Percentiles rank a stretch among this genome's conserved stretches.
Conservation (phyloP, 768 basidiomycete genomes). For the Phylloporus scabripes region DNA sequence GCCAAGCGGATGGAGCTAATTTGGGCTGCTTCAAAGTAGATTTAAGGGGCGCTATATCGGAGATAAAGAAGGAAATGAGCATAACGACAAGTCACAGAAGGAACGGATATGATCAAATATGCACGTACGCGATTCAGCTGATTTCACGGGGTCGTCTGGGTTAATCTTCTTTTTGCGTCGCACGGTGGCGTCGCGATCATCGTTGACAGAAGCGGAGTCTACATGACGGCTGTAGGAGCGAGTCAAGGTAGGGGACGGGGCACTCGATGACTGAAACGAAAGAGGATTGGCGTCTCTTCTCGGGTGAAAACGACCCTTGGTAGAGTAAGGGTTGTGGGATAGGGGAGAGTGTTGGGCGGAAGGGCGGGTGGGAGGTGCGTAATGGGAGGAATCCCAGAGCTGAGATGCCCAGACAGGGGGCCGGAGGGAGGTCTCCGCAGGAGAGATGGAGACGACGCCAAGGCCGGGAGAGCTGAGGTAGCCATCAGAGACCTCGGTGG, state of each 20-base stretch:
- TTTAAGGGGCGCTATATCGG: conserved; percentile 55
- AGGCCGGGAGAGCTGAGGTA: conserved; percentile 37
- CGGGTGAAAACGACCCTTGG: conserved; percentile 35
- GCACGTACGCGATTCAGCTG: conserved; percentile 45
- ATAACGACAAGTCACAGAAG: conserved; percentile 25
- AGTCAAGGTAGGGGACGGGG: conserved; percentile 53
- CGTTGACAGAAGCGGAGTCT: conserved; percentile 54
- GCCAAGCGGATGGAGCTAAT: conserved; percentile 92
- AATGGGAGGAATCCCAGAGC: conserved; percentile 52
- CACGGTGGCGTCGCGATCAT: conserved; percentile 72
- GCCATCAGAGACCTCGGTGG: conserved; percentile 49
- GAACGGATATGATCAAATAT: conserved; percentile 26
- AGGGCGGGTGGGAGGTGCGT: conserved; percentile 40
- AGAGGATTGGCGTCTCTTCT: conserved; percentile 41
- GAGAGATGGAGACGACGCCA: conserved; percentile 52
- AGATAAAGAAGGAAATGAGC: conserved; percentile 24
- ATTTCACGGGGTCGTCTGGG: conserved; percentile 34
- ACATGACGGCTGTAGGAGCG: conserved; percentile 63
- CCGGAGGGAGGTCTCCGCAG: conserved; percentile 52
- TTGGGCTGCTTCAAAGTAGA: conserved; percentile 83
- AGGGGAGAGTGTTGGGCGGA: conserved; percentile 45
- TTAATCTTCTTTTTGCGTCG: conserved; percentile 47
- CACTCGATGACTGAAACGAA: conserved; percentile 67
- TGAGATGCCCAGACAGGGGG: conserved; percentile 65
- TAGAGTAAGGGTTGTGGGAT: conserved; percentile 38